Conservation (phyloP, 257 asterid species). For the Scutellaria galericulata region DNA sequence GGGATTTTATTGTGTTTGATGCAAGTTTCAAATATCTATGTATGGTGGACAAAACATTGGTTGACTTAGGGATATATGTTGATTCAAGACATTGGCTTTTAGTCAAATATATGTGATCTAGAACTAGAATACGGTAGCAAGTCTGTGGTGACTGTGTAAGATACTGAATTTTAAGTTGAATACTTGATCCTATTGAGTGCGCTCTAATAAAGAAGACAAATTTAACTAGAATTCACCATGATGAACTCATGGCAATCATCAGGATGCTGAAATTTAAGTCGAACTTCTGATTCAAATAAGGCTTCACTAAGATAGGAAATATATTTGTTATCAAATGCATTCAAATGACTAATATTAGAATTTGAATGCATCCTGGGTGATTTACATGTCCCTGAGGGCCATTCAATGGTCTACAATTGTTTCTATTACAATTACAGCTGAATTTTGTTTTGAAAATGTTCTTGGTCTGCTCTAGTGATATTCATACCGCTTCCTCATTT, state of each 20-base stretch:
- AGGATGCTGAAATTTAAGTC: not conserved
- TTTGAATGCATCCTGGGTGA: conserved; percentile 20
- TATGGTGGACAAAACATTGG: not conserved
- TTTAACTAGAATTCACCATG: not conserved
- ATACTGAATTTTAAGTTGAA: conserved; percentile 11
- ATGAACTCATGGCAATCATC: not conserved
- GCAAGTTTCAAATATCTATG: not conserved
- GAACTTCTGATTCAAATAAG: not conserved
- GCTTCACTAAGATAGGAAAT: conserved; percentile 19
- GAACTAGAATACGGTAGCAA: conserved; percentile 26
- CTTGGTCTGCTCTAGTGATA: conserved; percentile 8
- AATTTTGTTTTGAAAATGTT: conserved; percentile 15
- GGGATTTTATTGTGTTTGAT: too few species aligned
- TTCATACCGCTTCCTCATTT: not conserved
- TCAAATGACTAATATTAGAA: conserved; percentile 5
- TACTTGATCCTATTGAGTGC: conserved; percentile 6
- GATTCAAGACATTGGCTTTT: not conserved
- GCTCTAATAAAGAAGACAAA: conserved; percentile 4
- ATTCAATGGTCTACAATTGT: conserved; percentile 5
- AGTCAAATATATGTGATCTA: conserved; percentile 1
- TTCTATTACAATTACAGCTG: conserved; percentile 2
- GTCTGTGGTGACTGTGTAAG: conserved; percentile 19
- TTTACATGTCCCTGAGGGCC: not conserved
- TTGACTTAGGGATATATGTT: not conserved
- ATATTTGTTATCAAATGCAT: conserved; percentile 4